phyloP scores from a whole-genome alignment of 2,329 filamentous ascomycete species.

The Dothideomycetidae sp. region DNA sequence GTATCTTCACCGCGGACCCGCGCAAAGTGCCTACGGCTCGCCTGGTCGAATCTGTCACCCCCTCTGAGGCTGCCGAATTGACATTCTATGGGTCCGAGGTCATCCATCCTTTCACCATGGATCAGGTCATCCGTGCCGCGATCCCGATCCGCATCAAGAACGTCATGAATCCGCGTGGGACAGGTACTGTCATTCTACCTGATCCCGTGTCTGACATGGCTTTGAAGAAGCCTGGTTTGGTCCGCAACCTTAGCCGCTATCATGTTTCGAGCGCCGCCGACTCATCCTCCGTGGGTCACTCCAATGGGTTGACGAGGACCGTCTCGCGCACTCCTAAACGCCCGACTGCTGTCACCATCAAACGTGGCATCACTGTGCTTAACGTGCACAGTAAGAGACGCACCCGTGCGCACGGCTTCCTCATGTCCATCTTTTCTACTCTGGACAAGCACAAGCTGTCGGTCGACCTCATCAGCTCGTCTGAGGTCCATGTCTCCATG shows the following conservation, averaged over 20 bases:
- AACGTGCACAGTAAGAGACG: constrained; percentile 98
- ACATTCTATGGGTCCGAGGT: constrained; percentile 69
- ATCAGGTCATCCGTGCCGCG: constrained; percentile 64
- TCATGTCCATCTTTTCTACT: constrained; percentile 85
- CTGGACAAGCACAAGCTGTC: constrained; percentile 76
- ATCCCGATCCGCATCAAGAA: constrained; percentile 87
- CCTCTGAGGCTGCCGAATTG: constrained; percentile 86
- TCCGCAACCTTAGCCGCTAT: constrained; percentile 33
- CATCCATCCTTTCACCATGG: constrained; percentile 98
- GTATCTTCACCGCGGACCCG: constrained; percentile 78
- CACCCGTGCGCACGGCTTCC: constrained; percentile 89
- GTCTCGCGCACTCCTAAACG: constrained; percentile 21
- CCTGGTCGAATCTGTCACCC: constrained; percentile 77
- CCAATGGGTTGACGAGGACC: constrained; percentile 18
- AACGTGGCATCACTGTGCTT: constrained; percentile 89
- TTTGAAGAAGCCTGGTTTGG: constrained; percentile 34
- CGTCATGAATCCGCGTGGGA: constrained; percentile 69
- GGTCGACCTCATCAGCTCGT: constrained; percentile 91
- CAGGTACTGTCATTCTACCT: constrained; percentile 70
- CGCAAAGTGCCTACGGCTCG: constrained; percentile 85
- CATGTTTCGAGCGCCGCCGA: constrained; percentile 26
- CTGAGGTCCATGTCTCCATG: constrained; percentile 94
- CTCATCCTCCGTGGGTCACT: neutral
- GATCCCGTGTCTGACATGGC: constrained; percentile 46
- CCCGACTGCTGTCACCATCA: constrained; percentile 71